A percentile compares a stretch with the other conserved stretches of the same genome.
Conservation (phyloP, 352 stramenopile species). For the Globisporangium acanthophoron region DNA sequence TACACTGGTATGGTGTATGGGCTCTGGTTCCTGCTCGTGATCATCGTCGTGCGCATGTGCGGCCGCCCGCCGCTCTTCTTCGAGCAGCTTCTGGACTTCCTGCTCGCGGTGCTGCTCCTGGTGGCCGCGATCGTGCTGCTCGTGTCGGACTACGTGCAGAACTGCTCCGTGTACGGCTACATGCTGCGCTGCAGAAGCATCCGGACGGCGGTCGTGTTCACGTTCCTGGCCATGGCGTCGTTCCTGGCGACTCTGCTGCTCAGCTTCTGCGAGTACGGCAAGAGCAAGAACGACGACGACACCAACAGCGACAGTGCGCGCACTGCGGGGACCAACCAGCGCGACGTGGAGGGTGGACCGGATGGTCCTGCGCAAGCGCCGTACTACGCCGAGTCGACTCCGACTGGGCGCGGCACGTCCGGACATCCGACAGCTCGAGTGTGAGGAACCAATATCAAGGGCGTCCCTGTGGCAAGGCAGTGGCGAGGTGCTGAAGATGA, state of each 20-base stretch:
- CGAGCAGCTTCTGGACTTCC: constrained; percentile 48
- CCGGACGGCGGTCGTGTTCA: constrained; percentile 55
- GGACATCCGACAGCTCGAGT: neutral
- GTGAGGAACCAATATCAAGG: constrained; percentile 5
- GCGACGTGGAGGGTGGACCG: constrained; percentile 3
- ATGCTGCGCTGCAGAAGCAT: constrained; percentile 59
- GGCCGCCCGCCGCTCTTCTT: constrained; percentile 30
- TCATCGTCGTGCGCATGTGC: constrained; percentile 37
- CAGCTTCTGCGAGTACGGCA: constrained; percentile 36
- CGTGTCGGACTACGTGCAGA: constrained; percentile 53
- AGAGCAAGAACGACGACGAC: constrained; percentile 13
- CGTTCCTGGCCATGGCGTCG: constrained; percentile 50
- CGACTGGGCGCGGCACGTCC: constrained; percentile 1
- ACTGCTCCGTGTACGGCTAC: constrained; percentile 62
- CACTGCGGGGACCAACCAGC: constrained; percentile 17
- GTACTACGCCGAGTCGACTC: constrained; percentile 11
- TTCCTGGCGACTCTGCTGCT: constrained; percentile 46
- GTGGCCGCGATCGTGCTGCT: constrained; percentile 66
- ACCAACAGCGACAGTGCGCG: constrained; percentile 4
- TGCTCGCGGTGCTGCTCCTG: constrained; percentile 47
- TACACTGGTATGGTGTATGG: constrained; percentile 67
- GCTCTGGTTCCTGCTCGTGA: constrained; percentile 43
- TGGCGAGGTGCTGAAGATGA: neutral
- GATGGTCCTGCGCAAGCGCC: constrained; percentile 2
- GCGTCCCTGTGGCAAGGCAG: neutral